Percentiles rank a stretch among this genome's conserved stretches.
Evolutionary conservation across 495 filamentous ascomycete genomes (phyloP).

Genomic region (Talaromyces thailandensis): DNA sequence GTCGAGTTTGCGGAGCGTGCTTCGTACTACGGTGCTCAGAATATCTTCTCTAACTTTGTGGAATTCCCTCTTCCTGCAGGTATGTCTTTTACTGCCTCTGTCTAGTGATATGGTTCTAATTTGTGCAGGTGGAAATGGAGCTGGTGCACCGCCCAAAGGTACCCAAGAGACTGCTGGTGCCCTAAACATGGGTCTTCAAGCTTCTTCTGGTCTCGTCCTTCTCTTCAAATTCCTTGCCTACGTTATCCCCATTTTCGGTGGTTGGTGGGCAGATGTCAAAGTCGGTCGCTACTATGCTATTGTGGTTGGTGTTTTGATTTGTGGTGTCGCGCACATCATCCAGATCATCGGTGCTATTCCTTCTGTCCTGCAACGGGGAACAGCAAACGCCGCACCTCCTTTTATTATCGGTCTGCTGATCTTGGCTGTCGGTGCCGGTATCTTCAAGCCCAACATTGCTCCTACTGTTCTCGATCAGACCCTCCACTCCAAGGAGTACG

Average conservation of each 20-base stretch:
- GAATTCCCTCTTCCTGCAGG: slow-evolving; percentile 40
- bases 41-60: slow-evolving; percentile 54
- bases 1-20: slow-evolving; percentile 53
- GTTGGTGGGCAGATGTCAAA: slow-evolving; percentile 49
- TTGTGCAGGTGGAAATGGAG: slow-evolving; percentile 46
- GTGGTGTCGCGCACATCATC: slow-evolving; percentile 56
- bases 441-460: slow-evolving; percentile 33
- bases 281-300: slow-evolving; percentile 47
- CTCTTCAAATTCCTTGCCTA: slow-evolving; percentile 55
- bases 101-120: too few relatives aligned
- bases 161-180: slow-evolving; percentile 49
- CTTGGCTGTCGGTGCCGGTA: slow-evolving; percentile 25
- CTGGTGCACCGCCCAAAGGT: slow-evolving; percentile 47
- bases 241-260: slow-evolving; percentile 47
- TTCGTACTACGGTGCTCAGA: slow-evolving; percentile 46
- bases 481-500: slow-evolving; percentile 18
- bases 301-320: slow-evolving; percentile 52
- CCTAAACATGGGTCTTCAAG: slow-evolving; percentile 47
- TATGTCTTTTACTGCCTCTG: too few relatives aligned
- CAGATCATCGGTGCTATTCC: slow-evolving; percentile 54
- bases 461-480: slow-evolving; percentile 29
- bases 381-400: slow-evolving; percentile 36
- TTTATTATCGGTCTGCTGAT: slow-evolving; percentile 47
- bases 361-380: slow-evolving; percentile 44
- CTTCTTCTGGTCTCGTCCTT: slow-evolving; percentile 48